phyloP scores from a whole-genome alignment of 148 eudicot species.

The Chenopodium quinoa region DNA sequence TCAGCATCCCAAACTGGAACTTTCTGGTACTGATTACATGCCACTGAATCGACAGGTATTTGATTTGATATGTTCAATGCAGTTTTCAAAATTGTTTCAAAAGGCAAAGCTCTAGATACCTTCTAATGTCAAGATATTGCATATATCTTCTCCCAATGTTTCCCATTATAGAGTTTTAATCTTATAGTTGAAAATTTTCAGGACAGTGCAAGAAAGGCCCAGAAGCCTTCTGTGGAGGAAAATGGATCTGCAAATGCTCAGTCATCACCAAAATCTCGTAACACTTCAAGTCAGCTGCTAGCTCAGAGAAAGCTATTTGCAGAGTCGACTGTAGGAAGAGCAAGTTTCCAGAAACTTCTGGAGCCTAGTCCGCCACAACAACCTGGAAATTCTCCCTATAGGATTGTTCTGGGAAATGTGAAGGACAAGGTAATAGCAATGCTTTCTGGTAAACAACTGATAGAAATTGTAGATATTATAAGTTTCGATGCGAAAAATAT shows the following conservation, averaged over 20 bases:
- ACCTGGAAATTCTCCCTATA: constrained; percentile 79
- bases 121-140: neutral
- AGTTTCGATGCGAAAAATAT: neutral
- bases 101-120: neutral
- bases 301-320: constrained; percentile 68
- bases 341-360: constrained; percentile 83
- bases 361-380: constrained; percentile 70
- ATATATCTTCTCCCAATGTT: neutral
- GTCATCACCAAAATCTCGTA: constrained; percentile 29
- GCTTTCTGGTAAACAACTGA: neutral
- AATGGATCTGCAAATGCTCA: constrained; percentile 19
- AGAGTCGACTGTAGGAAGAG: constrained; percentile 65
- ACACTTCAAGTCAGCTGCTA: constrained; percentile 41
- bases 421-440: constrained; percentile 65
- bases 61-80: neutral
- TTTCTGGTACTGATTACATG: constrained; percentile 67
- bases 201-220: constrained; percentile 37
- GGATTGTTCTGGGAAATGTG: constrained; percentile 78
- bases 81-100: neutral
- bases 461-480: neutral
- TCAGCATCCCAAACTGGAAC: constrained; percentile 62
- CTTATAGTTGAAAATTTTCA: constrained; percentile 21
- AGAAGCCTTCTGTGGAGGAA: constrained; percentile 14
- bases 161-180: neutral
- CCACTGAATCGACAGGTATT: constrained; percentile 58